Base-by-base conservation (phyloP, 2,329 filamentous ascomycete species). In the Phaeosphaeriaceae sp. region DNA sequence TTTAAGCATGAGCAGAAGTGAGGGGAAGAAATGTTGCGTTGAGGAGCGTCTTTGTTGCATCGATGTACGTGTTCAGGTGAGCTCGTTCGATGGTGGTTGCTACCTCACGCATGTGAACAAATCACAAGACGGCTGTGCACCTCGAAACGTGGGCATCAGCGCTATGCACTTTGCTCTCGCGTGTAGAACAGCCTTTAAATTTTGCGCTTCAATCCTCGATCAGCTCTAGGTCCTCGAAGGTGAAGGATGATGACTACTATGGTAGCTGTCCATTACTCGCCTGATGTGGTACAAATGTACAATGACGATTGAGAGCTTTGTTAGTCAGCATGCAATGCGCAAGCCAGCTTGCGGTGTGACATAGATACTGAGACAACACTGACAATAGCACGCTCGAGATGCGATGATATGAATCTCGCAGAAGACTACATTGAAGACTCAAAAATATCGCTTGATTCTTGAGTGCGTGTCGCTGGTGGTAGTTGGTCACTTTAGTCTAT, bases 71-170 rank as follows among this genome's bases (percentile, higher is more conserved):
- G 65, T 69, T 54, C 56, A 67, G 61, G 62, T 70, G 67, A 67
- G 66, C 56, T 60, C 17, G 48, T 42, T 21, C 33, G 54, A 56
- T 58, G 25, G 25, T 27, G 47, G 58, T 59, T 56, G 66, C 49
- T 62, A 63, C 55, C 61, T 67, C 52, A 56, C 53, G 60, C 68
- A 70, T 67, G 70, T 71, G 69, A 68, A 67, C 70, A 64, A 72
- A 73, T 75, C 67, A 74, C 52, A 56, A 51, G 60, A 58, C 48
- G 53, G 51, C 47, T 9, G 17, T 19, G 47, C 19, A 22, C 19
- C 21, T 36, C 11, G 31, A 13, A 36, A 13, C 3, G 11, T 36
- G 7, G 13, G 31, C 31, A 36, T 36, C 31, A 36, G 7, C 31
- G 11, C 31, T 36, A 15, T 36, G 31, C 3, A 15, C 31, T 15